These are phyloP conservation scores for Saccharomycopsis crataegensis DNA, from an alignment of 1,139 yeast genomes.

Conservation along the genomic window DNA sequence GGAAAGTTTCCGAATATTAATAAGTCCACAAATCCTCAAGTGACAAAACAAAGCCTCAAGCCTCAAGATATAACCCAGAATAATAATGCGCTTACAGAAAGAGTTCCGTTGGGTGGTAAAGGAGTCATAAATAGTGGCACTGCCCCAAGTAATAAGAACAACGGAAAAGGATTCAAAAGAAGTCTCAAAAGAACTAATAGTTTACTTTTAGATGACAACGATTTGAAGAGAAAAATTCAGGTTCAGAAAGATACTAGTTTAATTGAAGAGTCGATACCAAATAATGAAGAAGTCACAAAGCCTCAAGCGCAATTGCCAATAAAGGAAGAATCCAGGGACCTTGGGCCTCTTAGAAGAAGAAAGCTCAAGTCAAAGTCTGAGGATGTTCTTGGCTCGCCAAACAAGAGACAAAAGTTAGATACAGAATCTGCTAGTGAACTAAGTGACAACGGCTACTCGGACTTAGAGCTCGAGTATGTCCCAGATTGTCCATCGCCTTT, in stretches of 20 bases:
- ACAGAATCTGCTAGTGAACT: neutral
- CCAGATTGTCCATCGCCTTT: constrained; percentile 7
- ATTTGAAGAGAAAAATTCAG: constrained; percentile 10
- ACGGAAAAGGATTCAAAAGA: constrained; percentile 1
- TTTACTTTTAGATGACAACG: constrained; percentile 10
- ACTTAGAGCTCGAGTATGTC: constrained; percentile 11
- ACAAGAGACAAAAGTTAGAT: neutral
- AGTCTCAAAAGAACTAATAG: constrained; percentile 12
- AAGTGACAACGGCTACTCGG: neutral
- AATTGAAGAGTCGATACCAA: neutral
- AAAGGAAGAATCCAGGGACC: neutral
- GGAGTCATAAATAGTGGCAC: neutral
- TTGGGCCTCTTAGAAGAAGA: constrained; percentile 5
- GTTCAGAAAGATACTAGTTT: constrained; percentile 14
- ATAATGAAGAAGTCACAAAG: neutral
- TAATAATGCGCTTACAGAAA: neutral
- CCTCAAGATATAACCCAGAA: neutral
- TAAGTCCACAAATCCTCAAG: neutral
- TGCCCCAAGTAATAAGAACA: neutral
- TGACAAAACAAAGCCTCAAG: neutral
- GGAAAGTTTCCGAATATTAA: neutral
- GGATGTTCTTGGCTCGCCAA: neutral
- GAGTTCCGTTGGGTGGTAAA: constrained; percentile 17
- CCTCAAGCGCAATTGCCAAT: neutral
- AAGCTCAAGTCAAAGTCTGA: neutral